A percentile compares a stretch with the other conserved stretches of the same genome.
Evolutionary conservation across 176 grass and related monocot species (phyloP).

Genomic region (Aegilops umbellulata): DNA sequence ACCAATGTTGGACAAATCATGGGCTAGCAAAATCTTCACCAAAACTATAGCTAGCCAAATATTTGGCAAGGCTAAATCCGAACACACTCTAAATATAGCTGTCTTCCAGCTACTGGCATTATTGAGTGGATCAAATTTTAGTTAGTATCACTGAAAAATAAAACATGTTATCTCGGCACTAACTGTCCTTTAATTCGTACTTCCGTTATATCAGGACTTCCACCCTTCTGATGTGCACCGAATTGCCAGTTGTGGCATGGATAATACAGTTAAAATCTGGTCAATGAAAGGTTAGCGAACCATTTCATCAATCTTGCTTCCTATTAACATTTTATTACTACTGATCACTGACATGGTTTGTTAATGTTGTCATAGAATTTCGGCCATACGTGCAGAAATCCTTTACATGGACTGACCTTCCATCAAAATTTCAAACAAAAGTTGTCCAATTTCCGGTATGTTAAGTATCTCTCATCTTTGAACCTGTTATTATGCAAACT

Average conservation of each 20-base stretch:
- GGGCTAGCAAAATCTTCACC: too few relatives aligned
- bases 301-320: constrained; percentile 1
- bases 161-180: neutral
- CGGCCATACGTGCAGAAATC: constrained; percentile 92
- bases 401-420: constrained; percentile 91
- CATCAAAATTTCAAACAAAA: constrained; percentile 98
- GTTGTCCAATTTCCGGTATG: constrained; percentile 88
- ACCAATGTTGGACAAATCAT: too few relatives aligned
- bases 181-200: neutral
- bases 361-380: constrained; percentile 55
- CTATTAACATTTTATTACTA: constrained; percentile 5
- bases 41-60: too few relatives aligned
- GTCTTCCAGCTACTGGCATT: neutral
- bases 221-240: constrained; percentile 85
- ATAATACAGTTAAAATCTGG: constrained; percentile 95
- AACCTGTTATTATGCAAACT: constrained; percentile 1
- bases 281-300: constrained; percentile 84
- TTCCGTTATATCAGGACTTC: constrained; percentile 57
- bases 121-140: neutral
- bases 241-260: constrained; percentile 97
- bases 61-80: too few relatives aligned
- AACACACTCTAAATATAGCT: neutral
- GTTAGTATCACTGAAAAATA: neutral
- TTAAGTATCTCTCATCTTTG: constrained; percentile 14
- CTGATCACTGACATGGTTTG: constrained; percentile 8